Conservation (phyloP, 352 stramenopile species). For the Elongisporangium prolatum region DNA sequence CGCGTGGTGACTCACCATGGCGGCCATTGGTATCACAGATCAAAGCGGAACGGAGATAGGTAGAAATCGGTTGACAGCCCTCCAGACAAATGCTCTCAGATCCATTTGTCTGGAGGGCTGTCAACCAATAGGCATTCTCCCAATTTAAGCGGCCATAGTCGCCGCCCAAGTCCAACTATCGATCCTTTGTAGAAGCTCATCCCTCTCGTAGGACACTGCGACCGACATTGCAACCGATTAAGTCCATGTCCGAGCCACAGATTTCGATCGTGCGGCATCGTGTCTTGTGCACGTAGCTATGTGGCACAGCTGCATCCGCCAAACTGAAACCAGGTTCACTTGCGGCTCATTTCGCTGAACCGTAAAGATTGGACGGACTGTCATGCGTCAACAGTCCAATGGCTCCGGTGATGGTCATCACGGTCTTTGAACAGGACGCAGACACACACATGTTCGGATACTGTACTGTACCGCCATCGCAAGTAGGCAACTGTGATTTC, state of each 20-base stretch:
- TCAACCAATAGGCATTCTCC: no score
- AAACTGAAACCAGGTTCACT: neutral
- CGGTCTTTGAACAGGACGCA: neutral
- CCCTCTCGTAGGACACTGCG: neutral
- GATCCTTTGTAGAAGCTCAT: neutral
- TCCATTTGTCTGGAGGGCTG: no score
- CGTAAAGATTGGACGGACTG: neutral
- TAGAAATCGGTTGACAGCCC: neutral
- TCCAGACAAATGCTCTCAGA: no score
- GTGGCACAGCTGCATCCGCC: neutral
- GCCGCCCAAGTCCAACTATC: neutral
- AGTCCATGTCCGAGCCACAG: neutral
- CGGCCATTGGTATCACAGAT: neutral
- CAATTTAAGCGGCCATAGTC: neutral
- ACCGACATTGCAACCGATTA: neutral
- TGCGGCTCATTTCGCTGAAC: neutral
- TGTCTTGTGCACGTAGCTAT: neutral
- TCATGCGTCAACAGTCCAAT: neutral
- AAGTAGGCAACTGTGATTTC: neutral
- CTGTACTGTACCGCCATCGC: neutral
- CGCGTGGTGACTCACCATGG: neutral
- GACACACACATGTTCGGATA: no score
- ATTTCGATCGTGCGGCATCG: neutral
- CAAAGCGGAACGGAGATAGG: neutral
- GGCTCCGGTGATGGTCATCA: neutral